These are phyloP conservation scores for Ophiorrhiza pumila DNA, from an alignment of 257 asterid species.

Conservation along the genomic window DNA sequence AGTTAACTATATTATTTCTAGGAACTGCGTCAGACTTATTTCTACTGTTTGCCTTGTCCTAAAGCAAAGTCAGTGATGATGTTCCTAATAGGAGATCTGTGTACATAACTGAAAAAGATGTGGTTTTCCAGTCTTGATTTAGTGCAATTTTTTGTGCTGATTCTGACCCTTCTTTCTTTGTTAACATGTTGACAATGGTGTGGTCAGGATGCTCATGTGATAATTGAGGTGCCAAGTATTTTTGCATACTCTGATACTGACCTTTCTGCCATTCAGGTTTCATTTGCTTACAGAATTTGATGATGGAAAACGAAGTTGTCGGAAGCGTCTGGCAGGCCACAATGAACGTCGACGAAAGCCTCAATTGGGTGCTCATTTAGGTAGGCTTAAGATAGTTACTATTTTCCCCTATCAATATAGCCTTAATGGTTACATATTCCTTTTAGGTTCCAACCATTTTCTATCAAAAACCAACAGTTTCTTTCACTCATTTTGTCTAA, in stretches of 20 bases:
- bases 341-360: slow-evolving; percentile 67
- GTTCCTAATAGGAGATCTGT: neutral
- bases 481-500: neutral
- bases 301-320: slow-evolving; percentile 69
- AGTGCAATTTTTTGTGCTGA: neutral
- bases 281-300: slow-evolving; percentile 61
- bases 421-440: neutral
- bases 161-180: neutral
- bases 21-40: no score
- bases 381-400: slow-evolving; percentile 25
- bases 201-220: neutral
- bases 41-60: neutral
- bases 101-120: neutral
- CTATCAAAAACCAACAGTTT: neutral
- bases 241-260: neutral
- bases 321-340: slow-evolving; percentile 73
- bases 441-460: neutral
- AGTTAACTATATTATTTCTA: no score
- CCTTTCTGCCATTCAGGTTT: slow-evolving; percentile 40
- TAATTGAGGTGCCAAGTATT: no score
- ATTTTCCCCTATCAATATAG: neutral
- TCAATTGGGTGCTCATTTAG: slow-evolving; percentile 42
- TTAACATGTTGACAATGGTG: neutral
- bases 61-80: neutral
- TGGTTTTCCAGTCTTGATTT: neutral